Conservation (phyloP, 1,139 yeast genomes). For the Geotrichum reessii region DNA sequence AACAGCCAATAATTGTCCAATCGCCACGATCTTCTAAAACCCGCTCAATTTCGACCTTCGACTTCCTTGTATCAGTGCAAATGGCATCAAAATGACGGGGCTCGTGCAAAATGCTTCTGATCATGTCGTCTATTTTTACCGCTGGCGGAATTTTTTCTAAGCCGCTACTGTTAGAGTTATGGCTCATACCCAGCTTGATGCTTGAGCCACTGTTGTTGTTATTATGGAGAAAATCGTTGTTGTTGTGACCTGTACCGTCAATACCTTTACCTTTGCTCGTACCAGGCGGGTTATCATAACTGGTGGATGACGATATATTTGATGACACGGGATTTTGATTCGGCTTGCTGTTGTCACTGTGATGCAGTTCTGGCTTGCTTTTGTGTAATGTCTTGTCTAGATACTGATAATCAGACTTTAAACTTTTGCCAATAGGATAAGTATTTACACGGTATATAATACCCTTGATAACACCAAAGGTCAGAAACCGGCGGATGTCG, state of each 20-base stretch:
- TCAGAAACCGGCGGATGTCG: constrained; percentile 76
- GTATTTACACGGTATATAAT: constrained; percentile 74
- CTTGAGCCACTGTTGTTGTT: constrained; percentile 12
- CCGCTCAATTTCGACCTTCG: constrained; percentile 47
- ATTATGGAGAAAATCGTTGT: constrained; percentile 14
- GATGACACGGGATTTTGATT: neutral
- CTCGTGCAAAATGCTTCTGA: constrained; percentile 49
- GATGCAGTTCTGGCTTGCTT: neutral
- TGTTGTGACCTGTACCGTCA: constrained; percentile 14
- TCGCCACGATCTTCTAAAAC: constrained; percentile 28
- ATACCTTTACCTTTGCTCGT: constrained; percentile 3
- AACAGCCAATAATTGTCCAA: constrained; percentile 31
- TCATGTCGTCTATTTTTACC: constrained; percentile 37
- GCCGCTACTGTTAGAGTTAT: constrained; percentile 24
- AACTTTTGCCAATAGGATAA: constrained; percentile 52
- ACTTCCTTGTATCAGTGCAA: constrained; percentile 59
- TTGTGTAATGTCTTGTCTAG: constrained; percentile 22
- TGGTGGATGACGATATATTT: neutral
- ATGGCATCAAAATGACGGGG: constrained; percentile 66
- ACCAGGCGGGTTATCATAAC: neutral
- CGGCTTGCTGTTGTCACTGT: neutral
- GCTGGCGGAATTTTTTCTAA: constrained; percentile 18
- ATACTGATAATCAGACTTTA: constrained; percentile 18
- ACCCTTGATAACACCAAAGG: constrained; percentile 81
- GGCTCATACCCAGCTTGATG: constrained; percentile 25